Base-by-base conservation (phyloP, 225 moss, liverwort and hornwort species). In the Physcomitrium patens region DNA sequence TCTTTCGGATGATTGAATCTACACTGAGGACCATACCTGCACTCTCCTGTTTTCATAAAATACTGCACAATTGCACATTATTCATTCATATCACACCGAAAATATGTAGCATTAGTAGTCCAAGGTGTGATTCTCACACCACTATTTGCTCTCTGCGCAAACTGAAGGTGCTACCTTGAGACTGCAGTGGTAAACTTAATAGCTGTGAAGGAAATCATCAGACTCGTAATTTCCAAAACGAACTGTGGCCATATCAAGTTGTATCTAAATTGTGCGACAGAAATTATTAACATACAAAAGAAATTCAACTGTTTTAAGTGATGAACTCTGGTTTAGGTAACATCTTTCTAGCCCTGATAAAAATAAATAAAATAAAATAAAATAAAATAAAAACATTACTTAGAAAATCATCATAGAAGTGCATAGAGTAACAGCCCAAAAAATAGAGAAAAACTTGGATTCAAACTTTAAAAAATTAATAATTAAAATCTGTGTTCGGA, bases 1-100 rank as follows among this genome's bases (percentile, higher is more conserved):
- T 94, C 97, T 72, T 82, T 86, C 63, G 99, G 95, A 53, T 99
- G 99, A 67, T 99, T 95, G 70, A 95, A 99, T 77, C 90, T 93
- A 81, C 99, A 99, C 58, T 93, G 89, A 47, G 61, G 24, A 42
- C 91, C 95, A 54, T 91, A 99, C 67, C 93, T 99, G 70, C 99
- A 99, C 23, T 95, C 99, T 41, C 99, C 93, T 12, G 90, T 95
- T 82, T 93, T 99, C 71, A 99, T 80, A 70, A 93, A 99, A 71
- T 89, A 99, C 99, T 99, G 69, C 70, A 63, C 19, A 68, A 26
- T 0, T 24, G 63, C 7, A 70, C 0, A 12, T 56, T 46, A 0
- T 0, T 18, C 2, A 69, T 22, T 16, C 9, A 13, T 26, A 69
- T 51, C 44, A 74, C 37, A 60, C 43, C 7, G 0, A 53, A 58